Evolutionary conservation across 768 basidiomycete species (phyloP), one percentile per base, ranked within the genome.

Genomic region (Chalciporus piperatus): DNA sequence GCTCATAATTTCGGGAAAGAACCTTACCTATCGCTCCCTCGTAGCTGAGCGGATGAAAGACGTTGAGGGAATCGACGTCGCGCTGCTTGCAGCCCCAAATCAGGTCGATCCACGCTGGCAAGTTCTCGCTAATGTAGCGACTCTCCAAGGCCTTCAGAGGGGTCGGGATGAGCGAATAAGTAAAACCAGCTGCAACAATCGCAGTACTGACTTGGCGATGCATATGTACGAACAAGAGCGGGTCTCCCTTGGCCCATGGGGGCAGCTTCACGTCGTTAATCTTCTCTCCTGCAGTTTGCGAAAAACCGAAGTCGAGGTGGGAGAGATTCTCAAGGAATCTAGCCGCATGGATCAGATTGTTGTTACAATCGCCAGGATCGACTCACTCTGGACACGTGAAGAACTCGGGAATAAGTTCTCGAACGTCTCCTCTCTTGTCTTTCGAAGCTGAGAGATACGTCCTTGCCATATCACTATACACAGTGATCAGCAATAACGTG

Each of bases 1-100:
- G 5, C 9, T 13, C 2, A 41, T 8, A 23, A 1, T 32, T 6
- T 14, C 25, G 2, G 4, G 22, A 32, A 43, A 13, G 13, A 16
- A 48, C 73, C 17, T 51, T 9, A 84, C 89, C 86, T 55, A 96
- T 88, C 0, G 90, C 86, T 4, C 93, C 92, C 59, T 94, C 92
- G 60, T 97, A 97, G 14, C 92, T 95, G 32, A 97, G 71, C 0
- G 94, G 95, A 67, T 97, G 94, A 73, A 92, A 97, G 7, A 86
- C 88, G 59, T 97, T 98, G 52, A 86, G 70, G 0, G 87, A 81
- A 7, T 78, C 80, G 0, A 81, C 73, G 61, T 95, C 92, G 4
- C 82, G 83, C 74, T 96, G 91, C 54, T 89, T 89, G 66, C 71
- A 82, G 32, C 90, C 90, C 91, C 94, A 98, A 46, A 95, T 89